Evolutionary conservation across 1,284 basidiomycete species (phyloP).

Genomic region (Marasmius tenuissimus): DNA sequence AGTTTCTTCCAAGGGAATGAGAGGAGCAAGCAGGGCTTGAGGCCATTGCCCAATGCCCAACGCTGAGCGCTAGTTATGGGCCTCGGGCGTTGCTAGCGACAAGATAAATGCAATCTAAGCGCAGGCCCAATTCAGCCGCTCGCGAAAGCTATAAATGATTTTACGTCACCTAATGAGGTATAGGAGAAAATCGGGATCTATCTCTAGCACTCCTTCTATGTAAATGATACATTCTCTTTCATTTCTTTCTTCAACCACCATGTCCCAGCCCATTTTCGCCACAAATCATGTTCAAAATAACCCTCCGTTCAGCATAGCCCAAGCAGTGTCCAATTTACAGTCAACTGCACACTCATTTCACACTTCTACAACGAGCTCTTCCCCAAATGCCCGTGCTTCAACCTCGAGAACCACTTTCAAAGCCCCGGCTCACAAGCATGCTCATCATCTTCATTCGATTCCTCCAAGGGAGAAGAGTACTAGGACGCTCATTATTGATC

Average conservation of each 20-base stretch:
- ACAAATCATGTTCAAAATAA: background rate
- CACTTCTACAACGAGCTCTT: background rate
- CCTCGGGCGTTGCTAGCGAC: no score
- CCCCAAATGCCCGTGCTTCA: background rate
- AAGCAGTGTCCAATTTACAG: conserved; percentile 1
- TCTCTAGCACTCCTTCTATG: background rate
- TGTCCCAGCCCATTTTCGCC: conserved; percentile 1
- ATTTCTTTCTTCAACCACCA: conserved; percentile 1
- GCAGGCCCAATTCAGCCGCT: background rate
- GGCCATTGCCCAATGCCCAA: no score
- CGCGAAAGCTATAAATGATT: background rate
- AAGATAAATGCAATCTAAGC: background rate
- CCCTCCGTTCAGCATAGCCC: background rate
- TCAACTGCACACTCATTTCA: conserved; percentile 4
- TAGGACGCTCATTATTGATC: conserved; percentile 78
- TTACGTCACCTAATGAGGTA: background rate
- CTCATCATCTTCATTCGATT: conserved; percentile 73
- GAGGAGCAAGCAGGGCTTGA: no score
- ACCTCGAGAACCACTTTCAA: conserved; percentile 33
- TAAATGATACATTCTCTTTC: background rate
- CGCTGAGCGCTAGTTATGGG: no score
- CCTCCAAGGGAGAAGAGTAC: conserved; percentile 79
- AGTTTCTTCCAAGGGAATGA: no score
- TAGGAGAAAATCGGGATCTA: conserved; percentile 3
- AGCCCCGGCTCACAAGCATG: conserved; percentile 68